Evolutionary conservation across 2,329 filamentous ascomycete genomes (phyloP), one percentile per base, ranked within the genome.

Genomic region (Gnomoniopsis sp.): DNA sequence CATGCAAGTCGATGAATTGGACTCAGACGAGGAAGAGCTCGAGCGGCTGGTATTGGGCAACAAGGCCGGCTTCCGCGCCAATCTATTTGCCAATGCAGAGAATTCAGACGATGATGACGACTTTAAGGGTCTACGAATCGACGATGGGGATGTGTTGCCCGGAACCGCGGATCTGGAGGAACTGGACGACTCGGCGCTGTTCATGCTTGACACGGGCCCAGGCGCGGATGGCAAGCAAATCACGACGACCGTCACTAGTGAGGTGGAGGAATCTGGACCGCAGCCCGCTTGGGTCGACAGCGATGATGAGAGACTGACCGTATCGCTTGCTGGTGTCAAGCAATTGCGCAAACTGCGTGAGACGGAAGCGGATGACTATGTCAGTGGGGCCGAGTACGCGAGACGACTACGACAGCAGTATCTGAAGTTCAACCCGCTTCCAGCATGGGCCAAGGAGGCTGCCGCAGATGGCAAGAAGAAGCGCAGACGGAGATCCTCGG

Each of bases 41-140:
- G 93, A 97, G 76, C 85, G 87, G 64, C 78, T 97, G 62, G 89
- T 99, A 3, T 90, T 99, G 62, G 95, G 95, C 57, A 90, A 96
- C 74, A 86, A 88, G 49, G 83, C 85, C n/a, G 90, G 88, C 36
- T 98, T 98, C 72, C 83, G 87, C 59, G 81, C 88, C 58, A 88
- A 88, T 46, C 77, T 98, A 53, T 89, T 88, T 64, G 75, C 76
- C 68, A 76, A 73, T 73, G 85, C 77, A 68, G 77, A 64, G 44
- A 68, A 68, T 0, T 65, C 62, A 1, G 68, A 70, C 57, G 67
- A 70, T 57, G 73, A 71, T 14, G 68, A 71, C 56, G 73, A 73
- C 54, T 68, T 76, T 11, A 69, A 71, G 49, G 63, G 70, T 19
- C 64, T 71, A 57, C 68, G 67, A 22, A 50, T 72, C 44, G 64